These are phyloP conservation scores for Fraxinus velutina DNA, from an alignment of 305 asterid genomes.

Conservation along the genomic window DNA sequence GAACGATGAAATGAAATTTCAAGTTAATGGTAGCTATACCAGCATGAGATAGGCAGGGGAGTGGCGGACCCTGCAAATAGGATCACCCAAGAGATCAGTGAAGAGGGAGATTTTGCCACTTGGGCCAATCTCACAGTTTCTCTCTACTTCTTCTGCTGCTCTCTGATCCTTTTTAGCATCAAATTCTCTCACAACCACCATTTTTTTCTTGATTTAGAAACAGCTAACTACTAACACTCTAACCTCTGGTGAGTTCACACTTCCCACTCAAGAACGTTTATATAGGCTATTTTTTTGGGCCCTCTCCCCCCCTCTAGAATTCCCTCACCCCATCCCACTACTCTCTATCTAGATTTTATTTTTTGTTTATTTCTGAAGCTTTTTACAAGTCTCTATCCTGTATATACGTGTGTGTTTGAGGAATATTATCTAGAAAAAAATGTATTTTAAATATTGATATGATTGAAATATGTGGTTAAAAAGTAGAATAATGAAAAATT, in stretches of 20 bases:
- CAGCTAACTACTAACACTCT: not conserved
- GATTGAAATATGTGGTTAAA: too few relatives aligned
- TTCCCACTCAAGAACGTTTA: not conserved
- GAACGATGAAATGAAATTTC: not conserved
- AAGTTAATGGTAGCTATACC: constrained; percentile 21
- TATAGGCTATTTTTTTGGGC: not conserved
- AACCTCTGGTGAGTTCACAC: not conserved
- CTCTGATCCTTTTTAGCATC: constrained; percentile 48
- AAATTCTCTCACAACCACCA: constrained; percentile 58
- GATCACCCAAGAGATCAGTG: constrained; percentile 90
- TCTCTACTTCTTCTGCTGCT: constrained; percentile 73
- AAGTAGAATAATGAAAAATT: too few relatives aligned
- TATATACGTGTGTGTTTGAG: too few relatives aligned
- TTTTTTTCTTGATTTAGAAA: too few relatives aligned
- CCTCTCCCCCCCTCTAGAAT: not conserved
- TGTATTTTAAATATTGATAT: too few relatives aligned
- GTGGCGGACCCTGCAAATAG: constrained; percentile 80
- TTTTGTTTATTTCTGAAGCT: not conserved
- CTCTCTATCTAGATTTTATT: not conserved
- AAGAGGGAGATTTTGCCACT: constrained; percentile 61
- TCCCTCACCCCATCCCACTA: not conserved
- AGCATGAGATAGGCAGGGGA: constrained; percentile 86
- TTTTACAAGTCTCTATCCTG: not conserved
- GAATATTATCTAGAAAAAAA: too few relatives aligned
- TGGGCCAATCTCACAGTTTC: constrained; percentile 76